These are phyloP conservation scores for Schoenoplectus tabernaemontani DNA, from an alignment of 202 grass and related monocot genomes.

Conservation along the genomic window DNA sequence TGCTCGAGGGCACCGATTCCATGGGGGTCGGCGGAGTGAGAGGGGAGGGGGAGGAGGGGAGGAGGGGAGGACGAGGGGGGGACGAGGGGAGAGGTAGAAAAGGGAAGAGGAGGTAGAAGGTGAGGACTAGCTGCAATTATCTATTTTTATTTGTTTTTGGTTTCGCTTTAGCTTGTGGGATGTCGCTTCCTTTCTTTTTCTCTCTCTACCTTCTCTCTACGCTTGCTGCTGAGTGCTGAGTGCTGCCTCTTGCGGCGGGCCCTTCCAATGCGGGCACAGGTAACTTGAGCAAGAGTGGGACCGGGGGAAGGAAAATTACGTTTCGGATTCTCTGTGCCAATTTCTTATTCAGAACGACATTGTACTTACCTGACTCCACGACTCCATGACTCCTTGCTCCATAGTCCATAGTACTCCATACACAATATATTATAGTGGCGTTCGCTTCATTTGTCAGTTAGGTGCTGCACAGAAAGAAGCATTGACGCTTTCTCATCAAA, in stretches of 20 bases:
- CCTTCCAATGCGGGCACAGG: not conserved
- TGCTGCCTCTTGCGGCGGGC: not conserved
- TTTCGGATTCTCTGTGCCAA: not conserved
- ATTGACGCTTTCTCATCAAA: no score
- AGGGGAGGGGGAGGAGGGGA: not conserved
- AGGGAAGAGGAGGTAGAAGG: not conserved
- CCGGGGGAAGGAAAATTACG: not conserved
- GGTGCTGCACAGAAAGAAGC: not conserved
- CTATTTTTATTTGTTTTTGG: not conserved
- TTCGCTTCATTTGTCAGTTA: not conserved
- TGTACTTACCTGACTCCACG: not conserved
- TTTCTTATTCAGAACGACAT: not conserved
- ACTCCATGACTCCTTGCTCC: no score
- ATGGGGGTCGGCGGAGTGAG: slow-evolving; percentile 14
- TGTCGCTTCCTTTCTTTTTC: slow-evolving; percentile 5
- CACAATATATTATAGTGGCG: no score
- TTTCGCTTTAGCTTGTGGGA: slow-evolving; percentile 15
- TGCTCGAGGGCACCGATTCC: slow-evolving; percentile 41
- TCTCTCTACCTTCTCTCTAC: no score
- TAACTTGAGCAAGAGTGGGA: not conserved
- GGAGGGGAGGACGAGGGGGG: not conserved
- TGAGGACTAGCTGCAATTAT: no score
- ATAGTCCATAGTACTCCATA: no score
- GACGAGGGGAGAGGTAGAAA: no score
- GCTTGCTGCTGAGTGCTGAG: no score